Percentiles rank a stretch among this genome's conserved stretches.
phyloP scores from a whole-genome alignment of 805 yeast species.

The Yamadazyma olivae region DNA sequence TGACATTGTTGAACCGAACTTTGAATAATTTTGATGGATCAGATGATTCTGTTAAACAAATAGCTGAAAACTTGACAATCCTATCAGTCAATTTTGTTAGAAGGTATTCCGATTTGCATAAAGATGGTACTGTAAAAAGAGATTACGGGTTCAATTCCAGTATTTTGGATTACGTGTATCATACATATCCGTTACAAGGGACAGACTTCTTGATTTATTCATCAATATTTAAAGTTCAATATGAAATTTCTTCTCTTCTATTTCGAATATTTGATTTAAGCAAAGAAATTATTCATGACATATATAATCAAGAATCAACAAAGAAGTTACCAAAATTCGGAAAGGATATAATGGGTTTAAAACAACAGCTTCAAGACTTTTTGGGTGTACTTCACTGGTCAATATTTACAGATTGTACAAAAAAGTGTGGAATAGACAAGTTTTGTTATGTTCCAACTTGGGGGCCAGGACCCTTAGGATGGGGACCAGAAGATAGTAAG shows the following conservation, averaged over 20 bases:
- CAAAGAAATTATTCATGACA: constrained; percentile 16
- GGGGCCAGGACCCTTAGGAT: constrained; percentile 57
- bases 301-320: constrained; percentile 11
- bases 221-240: constrained; percentile 40
- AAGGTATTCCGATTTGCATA: constrained; percentile 33
- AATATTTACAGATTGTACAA: constrained; percentile 38
- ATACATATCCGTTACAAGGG: constrained; percentile 30
- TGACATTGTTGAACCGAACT: constrained; percentile 40
- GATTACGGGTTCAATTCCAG: constrained; percentile 30
- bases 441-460: constrained; percentile 58
- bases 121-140: constrained; percentile 13
- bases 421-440: constrained; percentile 44
- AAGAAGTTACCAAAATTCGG: neutral
- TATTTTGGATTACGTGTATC: constrained; percentile 46
- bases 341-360: constrained; percentile 1
- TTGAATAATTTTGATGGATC: constrained; percentile 12
- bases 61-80: constrained; percentile 36
- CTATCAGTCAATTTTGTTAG: constrained; percentile 44
- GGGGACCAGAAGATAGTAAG: constrained; percentile 21
- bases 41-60: neutral
- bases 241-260: constrained; percentile 31
- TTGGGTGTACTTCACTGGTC: constrained; percentile 34
- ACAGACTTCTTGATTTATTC: constrained; percentile 51
- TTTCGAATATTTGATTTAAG: constrained; percentile 28
- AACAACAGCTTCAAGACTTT: constrained; percentile 10